Base-by-base conservation (phyloP, 2,329 filamentous ascomycete species). In the Claviceps fusiformis region DNA sequence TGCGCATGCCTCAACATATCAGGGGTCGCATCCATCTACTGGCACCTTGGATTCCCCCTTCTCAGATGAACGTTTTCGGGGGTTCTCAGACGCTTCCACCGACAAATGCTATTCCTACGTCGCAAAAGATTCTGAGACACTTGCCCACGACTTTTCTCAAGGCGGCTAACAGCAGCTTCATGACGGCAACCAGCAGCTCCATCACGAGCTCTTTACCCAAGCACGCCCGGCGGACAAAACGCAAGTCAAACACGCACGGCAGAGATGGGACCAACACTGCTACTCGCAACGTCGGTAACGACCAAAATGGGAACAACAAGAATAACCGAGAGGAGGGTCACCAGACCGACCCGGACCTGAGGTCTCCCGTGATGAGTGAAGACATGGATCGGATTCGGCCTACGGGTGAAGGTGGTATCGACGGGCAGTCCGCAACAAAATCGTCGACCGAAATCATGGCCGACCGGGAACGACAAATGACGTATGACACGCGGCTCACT, bases 41-140 rank as follows among this genome's bases (percentile, higher is more conserved):
- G 9, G 92, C 93, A 0, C 93, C 93, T 0, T 96, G 90, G 93
- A 97, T 98, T 50, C 93, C 93, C 1, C 93, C 93, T 0, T 97
- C 89, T 5, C 90, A 95, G 67, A 86, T 95, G 76, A 90, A 84
- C 54, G 83, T 86, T 19, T 85, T 91, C 60, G 84, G 85, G 33
- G 78, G 81, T 1, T 83, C 87, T 17, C 83, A 89, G 63, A 83
- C 84, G 17, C 77, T 86, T 3, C 86, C 88, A 0, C 91, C 91
- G 0, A 85, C 85, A 0, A 91, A 89, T 60, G 87, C 90, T 5
- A 85, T 98, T 48, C 93, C 93, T 3, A 90, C 92, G 6, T 89
- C 89, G 1, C 93, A 98, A 66, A 84, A 89, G 52, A 91, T 98
- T 58, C 79, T 98, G 2, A 84, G 93, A 27, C 89, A 90, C 0